Percentiles rank a stretch among this genome's conserved stretches.
phyloP scores from a whole-genome alignment of 495 filamentous ascomycete genomes.

The Aspergillus baeticus region DNA sequence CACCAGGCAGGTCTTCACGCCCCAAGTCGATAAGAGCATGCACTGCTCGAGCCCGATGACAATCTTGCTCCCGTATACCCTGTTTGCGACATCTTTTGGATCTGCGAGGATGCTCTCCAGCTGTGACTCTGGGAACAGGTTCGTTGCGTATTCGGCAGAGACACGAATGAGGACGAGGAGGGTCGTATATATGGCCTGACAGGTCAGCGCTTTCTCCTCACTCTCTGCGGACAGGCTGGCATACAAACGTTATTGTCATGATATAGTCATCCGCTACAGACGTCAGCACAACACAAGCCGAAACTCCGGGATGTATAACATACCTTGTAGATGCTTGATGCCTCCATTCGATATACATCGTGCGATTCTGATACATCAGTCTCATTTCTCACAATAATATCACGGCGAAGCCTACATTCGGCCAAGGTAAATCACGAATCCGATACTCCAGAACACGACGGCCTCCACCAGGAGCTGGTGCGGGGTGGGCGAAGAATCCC shows the following conservation, averaged over 20 bases:
- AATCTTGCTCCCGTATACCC: slow-evolving; percentile 51
- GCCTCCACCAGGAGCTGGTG: slow-evolving; percentile 34
- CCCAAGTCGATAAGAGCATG: slow-evolving; percentile 53
- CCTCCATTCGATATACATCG: slow-evolving; percentile 34
- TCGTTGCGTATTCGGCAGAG: slow-evolving; percentile 53
- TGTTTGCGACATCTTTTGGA: slow-evolving; percentile 37
- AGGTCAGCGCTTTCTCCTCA: not conserved
- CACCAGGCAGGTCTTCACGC: slow-evolving; percentile 51
- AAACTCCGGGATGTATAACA: slow-evolving; percentile 3
- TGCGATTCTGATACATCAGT: slow-evolving; percentile 23
- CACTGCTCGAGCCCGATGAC: slow-evolving; percentile 53
- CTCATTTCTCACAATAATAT: not conserved
- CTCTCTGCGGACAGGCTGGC: slow-evolving; percentile 1
- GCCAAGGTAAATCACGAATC: slow-evolving; percentile 28
- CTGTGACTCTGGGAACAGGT: slow-evolving; percentile 56
- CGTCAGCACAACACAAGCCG: slow-evolving; percentile 23
- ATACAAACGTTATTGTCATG: slow-evolving; percentile 54
- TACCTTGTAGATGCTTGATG: slow-evolving; percentile 33
- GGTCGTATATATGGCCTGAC: slow-evolving; percentile 47
- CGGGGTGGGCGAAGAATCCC: slow-evolving; percentile 33
- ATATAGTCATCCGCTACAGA: slow-evolving; percentile 54
- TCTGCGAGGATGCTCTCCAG: slow-evolving; percentile 44
- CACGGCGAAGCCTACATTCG: slow-evolving; percentile 28
- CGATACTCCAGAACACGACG: slow-evolving; percentile 36
- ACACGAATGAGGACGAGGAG: slow-evolving; percentile 57